Conservation (phyloP, 495 filamentous ascomycete species). For the Aspergillus heteromorphus region DNA sequence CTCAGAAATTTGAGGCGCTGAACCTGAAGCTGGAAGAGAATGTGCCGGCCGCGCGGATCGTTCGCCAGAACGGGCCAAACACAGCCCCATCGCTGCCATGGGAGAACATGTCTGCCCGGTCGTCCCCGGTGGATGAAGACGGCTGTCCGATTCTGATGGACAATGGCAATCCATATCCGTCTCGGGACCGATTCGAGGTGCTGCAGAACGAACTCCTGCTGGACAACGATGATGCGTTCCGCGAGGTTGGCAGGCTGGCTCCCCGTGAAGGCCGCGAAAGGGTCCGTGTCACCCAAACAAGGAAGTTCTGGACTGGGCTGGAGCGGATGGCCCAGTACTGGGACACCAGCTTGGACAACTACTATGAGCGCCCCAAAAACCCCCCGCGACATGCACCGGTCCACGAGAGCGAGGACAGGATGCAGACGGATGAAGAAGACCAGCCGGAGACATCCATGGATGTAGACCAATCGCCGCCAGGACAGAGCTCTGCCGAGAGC, state of each 20-base stretch:
- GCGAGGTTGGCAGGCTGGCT: slow-evolving; percentile 41
- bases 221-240: slow-evolving; percentile 54
- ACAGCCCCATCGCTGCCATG: slow-evolving; percentile 45
- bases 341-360: slow-evolving; percentile 56
- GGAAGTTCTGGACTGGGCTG: slow-evolving; percentile 57
- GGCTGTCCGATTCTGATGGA: slow-evolving; percentile 31
- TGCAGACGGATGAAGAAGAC: slow-evolving; percentile 20
- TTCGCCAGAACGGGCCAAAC: slow-evolving; percentile 33
- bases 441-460: slow-evolving; percentile 27
- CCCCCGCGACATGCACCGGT: slow-evolving; percentile 21
- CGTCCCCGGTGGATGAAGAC: slow-evolving; percentile 17
- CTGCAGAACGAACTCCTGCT: slow-evolving; percentile 46
- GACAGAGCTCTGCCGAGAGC: neutral
- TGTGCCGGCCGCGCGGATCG: slow-evolving; percentile 39
- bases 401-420: slow-evolving; percentile 14
- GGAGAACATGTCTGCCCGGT: slow-evolving; percentile 23
- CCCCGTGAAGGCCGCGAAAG: slow-evolving; percentile 35
- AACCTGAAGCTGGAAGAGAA: slow-evolving; percentile 45
- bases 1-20: slow-evolving; percentile 45
- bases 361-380: slow-evolving; percentile 37
- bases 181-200: slow-evolving; percentile 43
- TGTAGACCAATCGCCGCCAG: slow-evolving; percentile 19
- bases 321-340: slow-evolving; percentile 58
- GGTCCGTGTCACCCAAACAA: slow-evolving; percentile 48
- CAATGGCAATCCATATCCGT: slow-evolving; percentile 46